Percentiles rank a stretch among this genome's conserved stretches.
Evolutionary conservation across 495 filamentous ascomycete genomes (phyloP).

Genomic region (Penicillium pulvis): DNA sequence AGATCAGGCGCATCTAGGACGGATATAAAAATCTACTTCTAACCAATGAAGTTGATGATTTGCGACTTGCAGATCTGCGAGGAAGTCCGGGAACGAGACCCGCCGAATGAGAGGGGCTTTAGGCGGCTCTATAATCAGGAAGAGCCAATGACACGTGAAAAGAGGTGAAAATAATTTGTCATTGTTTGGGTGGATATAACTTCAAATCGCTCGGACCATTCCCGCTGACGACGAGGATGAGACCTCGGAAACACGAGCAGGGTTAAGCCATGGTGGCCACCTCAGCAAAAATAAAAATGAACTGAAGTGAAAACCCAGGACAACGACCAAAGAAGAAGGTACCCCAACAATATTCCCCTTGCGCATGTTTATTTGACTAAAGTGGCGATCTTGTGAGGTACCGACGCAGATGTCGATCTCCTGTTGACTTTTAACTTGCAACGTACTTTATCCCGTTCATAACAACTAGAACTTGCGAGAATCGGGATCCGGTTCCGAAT

Average conservation of each 20-base stretch:
- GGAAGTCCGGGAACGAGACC: constrained; percentile 13
- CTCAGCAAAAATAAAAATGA: neutral
- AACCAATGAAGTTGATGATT: neutral
- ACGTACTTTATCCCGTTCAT: neutral
- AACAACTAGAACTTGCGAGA: neutral
- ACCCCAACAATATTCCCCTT: neutral
- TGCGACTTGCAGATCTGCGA: constrained; percentile 7
- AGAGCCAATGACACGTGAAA: constrained; percentile 5
- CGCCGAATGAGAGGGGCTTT: constrained; percentile 2
- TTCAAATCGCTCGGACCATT: neutral
- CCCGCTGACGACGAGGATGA: neutral
- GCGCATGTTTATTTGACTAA: neutral
- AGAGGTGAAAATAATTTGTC: constrained; percentile 11
- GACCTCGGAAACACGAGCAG: no score
- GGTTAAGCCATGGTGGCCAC: neutral
- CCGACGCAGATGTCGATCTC: neutral
- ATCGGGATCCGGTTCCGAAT: neutral
- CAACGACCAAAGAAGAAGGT: neutral
- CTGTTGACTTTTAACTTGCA: neutral
- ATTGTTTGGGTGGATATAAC: constrained; percentile 5
- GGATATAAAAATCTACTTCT: neutral
- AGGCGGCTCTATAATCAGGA: constrained; percentile 4
- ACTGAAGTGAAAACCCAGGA: no score
- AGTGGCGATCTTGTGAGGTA: neutral
- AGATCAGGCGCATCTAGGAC: constrained; percentile 6